Base-by-base conservation (phyloP, 169 alveolate species). In the Plasmodium coatneyi region DNA sequence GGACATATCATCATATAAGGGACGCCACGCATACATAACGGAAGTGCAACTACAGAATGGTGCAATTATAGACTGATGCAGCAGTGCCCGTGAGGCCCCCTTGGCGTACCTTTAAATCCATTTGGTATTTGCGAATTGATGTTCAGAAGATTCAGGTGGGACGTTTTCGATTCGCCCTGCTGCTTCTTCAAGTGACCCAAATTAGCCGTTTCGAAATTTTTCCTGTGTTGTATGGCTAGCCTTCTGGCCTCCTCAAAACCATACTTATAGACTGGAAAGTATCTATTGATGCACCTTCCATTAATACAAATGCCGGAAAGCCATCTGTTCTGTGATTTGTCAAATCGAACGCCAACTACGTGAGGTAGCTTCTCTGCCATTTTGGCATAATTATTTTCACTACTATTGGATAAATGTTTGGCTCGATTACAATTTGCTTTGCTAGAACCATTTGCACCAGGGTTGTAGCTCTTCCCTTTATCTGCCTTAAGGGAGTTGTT, bases 271-370 rank as follows among this genome's bases (percentile, higher is more conserved):
- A 96, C 97, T 36, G 96, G 96, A 83, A 96, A 96, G 83, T 95
- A 96, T 70, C 96, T 84, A 56, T 94, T 95, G 30, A 92, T 94
- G 80, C 96, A 82, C 70, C 96, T 84, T 1, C 97, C 97, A 46
- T 96, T 89, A 9, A 89, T 89, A 43, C 94, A 89, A 60, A 89
- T 89, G 32, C 94, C 94, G 28, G 97, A 96, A 22, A 96, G 95
- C 97, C 97, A 96, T 46, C 97, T 66, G 43, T 96, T 96, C 71
- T 96, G 97, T 1, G 97, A 95, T 52, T 96, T 96, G 83, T 96
- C 97, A 80, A 96, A 96, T 81, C 97, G 92, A 32, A 96, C 96
- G 7, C 97, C 97, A 34, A 96, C 96, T 39, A 96, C 94, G 49
- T 89, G 94, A 0, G 94, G 94, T 89, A 89, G 22, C 19, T 89